Conservation (phyloP, 2,329 filamentous ascomycete species). For the Monosporascus sp. region DNA sequence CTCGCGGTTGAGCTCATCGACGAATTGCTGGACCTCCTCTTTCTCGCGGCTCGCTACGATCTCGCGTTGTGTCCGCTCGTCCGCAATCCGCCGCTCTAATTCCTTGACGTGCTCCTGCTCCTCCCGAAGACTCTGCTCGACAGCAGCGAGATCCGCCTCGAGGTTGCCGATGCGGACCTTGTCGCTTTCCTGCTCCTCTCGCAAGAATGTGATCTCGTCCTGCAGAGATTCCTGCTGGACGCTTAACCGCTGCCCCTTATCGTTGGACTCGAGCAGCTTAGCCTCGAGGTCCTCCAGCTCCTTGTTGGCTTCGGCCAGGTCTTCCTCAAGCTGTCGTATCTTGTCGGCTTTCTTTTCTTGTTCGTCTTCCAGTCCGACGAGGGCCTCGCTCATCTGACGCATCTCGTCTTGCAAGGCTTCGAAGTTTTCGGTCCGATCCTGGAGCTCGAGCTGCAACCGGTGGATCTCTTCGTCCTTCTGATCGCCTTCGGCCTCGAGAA, state of each 20-base stretch:
- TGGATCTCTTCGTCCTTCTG: constrained; percentile 67
- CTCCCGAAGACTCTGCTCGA: constrained; percentile 75
- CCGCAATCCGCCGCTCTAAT: constrained; percentile 67
- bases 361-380: constrained; percentile 85
- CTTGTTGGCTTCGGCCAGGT: constrained; percentile 76
- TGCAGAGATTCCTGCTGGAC: constrained; percentile 92
- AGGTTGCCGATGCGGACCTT: constrained; percentile 97
- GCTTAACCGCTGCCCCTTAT: constrained; percentile 80
- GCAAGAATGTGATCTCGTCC: constrained; percentile 87
- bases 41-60: constrained; percentile 84
- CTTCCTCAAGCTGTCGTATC: constrained; percentile 77
- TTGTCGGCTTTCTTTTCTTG: constrained; percentile 72
- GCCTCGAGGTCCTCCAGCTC: constrained; percentile 84
- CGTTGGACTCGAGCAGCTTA: constrained; percentile 76
- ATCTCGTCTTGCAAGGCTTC: constrained; percentile 90
- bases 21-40: constrained; percentile 87
- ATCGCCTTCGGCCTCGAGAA: constrained; percentile 67
- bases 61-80: constrained; percentile 82
- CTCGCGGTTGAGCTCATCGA: constrained; percentile 89
- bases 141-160: constrained; percentile 73
- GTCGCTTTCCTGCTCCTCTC: constrained; percentile 94
- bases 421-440: constrained; percentile 79
- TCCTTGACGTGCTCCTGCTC: constrained; percentile 74
- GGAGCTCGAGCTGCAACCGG: constrained; percentile 65
- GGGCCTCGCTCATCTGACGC: constrained; percentile 81